Percentiles rank a stretch among this genome's conserved stretches.
These are phyloP conservation scores for Claviceps cyperi DNA, from an alignment of 2,329 filamentous ascomycete genomes.

Conservation along the genomic window DNA sequence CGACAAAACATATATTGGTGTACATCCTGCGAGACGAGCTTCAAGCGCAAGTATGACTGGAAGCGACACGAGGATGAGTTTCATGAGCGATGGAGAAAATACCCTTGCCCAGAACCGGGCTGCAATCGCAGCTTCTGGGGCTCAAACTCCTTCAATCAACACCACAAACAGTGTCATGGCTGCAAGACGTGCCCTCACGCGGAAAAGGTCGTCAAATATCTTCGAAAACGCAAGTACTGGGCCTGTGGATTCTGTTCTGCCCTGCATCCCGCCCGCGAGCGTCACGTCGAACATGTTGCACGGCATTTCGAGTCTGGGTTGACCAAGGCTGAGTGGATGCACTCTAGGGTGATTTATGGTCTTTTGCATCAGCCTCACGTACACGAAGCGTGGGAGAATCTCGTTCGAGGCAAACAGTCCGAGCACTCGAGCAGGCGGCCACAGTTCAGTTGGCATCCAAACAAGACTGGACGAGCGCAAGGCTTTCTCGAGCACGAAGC, in stretches of 20 bases:
- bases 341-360: slow-evolving; percentile 53
- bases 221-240: slow-evolving; percentile 51
- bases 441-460: slow-evolving; percentile 47
- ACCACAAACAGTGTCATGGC: slow-evolving; percentile 50
- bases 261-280: slow-evolving; percentile 47
- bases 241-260: slow-evolving; percentile 55
- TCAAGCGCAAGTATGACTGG: slow-evolving; percentile 56
- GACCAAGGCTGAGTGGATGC: slow-evolving; percentile 52
- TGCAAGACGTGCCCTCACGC: slow-evolving; percentile 52
- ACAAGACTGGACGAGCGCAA: slow-evolving; percentile 40
- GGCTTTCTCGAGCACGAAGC: slow-evolving; percentile 48
- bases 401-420: slow-evolving; percentile 38
- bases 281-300: slow-evolving; percentile 54
- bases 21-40: slow-evolving; percentile 46
- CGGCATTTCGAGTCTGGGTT: slow-evolving; percentile 50
- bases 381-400: slow-evolving; percentile 44
- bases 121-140: slow-evolving; percentile 57
- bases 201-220: slow-evolving; percentile 47
- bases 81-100: slow-evolving; percentile 53
- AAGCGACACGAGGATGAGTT: slow-evolving; percentile 57
- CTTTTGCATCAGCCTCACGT: slow-evolving; percentile 51
- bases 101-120: slow-evolving; percentile 46
- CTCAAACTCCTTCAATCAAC: slow-evolving; percentile 53
- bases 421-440: slow-evolving; percentile 40
- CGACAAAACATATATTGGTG: slow-evolving; percentile 40